These are phyloP conservation scores for Rubroshorea leprosula DNA, from an alignment of 345 rosid species.

Conservation along the genomic window DNA sequence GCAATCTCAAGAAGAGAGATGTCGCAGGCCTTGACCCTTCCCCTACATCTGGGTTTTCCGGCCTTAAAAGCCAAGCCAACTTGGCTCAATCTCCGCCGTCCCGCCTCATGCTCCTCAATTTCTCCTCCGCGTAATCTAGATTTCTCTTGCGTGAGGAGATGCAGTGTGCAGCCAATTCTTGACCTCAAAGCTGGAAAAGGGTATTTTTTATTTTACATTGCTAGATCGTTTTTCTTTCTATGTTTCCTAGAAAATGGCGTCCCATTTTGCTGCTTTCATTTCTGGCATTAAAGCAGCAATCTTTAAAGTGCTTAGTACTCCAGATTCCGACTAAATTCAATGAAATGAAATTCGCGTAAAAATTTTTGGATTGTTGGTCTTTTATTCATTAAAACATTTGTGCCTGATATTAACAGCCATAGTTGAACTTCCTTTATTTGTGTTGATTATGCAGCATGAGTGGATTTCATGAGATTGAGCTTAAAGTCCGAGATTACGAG, in stretches of 20 bases:
- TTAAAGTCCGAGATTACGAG: conserved; percentile 78
- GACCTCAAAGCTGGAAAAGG: conserved; percentile 3
- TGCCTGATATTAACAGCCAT: neutral
- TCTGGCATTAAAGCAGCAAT: neutral
- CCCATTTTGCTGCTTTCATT: no score
- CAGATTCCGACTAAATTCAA: neutral
- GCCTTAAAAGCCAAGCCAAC: neutral
- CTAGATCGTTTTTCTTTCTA: neutral
- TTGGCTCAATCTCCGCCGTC: conserved; percentile 1
- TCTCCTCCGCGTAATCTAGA: neutral
- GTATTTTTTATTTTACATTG: neutral
- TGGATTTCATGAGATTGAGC: conserved; percentile 50
- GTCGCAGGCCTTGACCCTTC: neutral
- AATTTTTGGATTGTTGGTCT: neutral
- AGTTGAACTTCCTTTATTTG: neutral
- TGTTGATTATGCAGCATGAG: conserved; percentile 40
- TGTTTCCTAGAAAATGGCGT: no score
- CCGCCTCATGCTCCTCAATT: neutral
- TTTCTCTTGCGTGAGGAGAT: neutral
- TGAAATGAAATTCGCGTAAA: neutral
- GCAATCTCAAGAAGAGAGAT: neutral
- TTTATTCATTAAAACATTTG: neutral
- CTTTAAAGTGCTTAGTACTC: neutral
- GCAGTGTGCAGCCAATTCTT: neutral
- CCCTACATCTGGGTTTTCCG: neutral